Conservation (phyloP, 768 basidiomycete genomes). For the Tricholomella constricta region DNA sequence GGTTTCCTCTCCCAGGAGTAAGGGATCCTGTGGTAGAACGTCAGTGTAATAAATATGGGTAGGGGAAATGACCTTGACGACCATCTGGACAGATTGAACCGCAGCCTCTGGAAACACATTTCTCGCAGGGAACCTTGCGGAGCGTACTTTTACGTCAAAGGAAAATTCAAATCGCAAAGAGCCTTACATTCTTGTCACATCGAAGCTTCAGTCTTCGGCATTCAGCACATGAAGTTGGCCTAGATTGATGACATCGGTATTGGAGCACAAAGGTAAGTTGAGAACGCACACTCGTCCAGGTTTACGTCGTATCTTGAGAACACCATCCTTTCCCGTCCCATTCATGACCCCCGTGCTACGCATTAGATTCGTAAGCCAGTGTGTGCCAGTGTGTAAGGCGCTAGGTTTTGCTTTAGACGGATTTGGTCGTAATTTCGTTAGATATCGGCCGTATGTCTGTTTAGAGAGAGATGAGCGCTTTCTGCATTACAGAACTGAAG, state of each 20-base stretch:
- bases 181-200: conserved; percentile 62
- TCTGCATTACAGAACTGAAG: too few relatives aligned
- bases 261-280: too few relatives aligned
- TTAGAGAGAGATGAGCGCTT: too few relatives aligned
- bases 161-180: conserved; percentile 4
- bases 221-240: conserved; percentile 54
- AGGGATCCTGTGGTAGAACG: conserved; percentile 46
- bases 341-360: background rate
- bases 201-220: conserved; percentile 63
- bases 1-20: conserved; percentile 62
- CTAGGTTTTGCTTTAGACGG: too few relatives aligned
- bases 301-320: conserved; percentile 35
- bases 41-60: conserved; percentile 1
- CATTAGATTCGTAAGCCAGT: conserved; percentile 4
- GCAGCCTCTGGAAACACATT: conserved; percentile 75
- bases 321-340: conserved; percentile 15
- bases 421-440: too few relatives aligned
- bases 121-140: conserved; percentile 74
- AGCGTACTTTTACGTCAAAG: background rate
- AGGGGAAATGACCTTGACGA: conserved; percentile 24
- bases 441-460: too few relatives aligned
- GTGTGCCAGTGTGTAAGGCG: background rate
- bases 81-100: conserved; percentile 79
- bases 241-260: conserved; percentile 18
- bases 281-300: conserved; percentile 46